Evolutionary conservation across 441 rosid species (phyloP).

Genomic region (Theobroma grandiflorum): DNA sequence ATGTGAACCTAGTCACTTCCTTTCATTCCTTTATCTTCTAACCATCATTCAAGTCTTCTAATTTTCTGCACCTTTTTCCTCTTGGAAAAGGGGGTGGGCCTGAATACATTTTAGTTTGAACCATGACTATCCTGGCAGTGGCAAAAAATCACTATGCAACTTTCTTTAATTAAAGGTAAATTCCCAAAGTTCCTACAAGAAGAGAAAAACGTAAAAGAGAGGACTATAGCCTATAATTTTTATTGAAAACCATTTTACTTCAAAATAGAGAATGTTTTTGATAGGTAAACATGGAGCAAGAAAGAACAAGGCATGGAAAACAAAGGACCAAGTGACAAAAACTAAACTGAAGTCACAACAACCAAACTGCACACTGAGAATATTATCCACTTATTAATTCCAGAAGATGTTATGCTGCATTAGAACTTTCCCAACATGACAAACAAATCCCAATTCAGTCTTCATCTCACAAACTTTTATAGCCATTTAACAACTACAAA

Average conservation of each 20-base stretch:
- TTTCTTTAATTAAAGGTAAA: not conserved
- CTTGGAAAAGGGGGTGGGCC: not conserved
- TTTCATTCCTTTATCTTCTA: conserved; percentile 15
- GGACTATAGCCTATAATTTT: not conserved
- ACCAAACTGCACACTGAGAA: not conserved
- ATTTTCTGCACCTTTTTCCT: not conserved
- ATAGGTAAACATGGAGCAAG: conserved; percentile 7
- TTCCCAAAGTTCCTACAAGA: not conserved
- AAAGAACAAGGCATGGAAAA: not conserved
- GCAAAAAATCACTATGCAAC: not conserved
- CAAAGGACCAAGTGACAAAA: conserved; percentile 17
- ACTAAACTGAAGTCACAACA: not conserved
- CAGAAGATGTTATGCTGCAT: not conserved
- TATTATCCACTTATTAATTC: not conserved
- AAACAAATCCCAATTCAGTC: not conserved
- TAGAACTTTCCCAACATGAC: not conserved
- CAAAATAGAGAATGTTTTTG: not conserved
- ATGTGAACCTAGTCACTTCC: conserved; percentile 3
- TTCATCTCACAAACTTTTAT: not conserved
- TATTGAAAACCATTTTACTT: not conserved
- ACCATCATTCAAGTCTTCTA: not conserved
- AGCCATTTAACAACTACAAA: conserved; percentile 1
- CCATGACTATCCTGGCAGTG: not conserved
- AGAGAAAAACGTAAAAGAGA: not conserved
- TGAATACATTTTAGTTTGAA: conserved; percentile 10